Base-by-base conservation (phyloP, 2,329 filamentous ascomycete species). In the Diaporthe longicolla region DNA sequence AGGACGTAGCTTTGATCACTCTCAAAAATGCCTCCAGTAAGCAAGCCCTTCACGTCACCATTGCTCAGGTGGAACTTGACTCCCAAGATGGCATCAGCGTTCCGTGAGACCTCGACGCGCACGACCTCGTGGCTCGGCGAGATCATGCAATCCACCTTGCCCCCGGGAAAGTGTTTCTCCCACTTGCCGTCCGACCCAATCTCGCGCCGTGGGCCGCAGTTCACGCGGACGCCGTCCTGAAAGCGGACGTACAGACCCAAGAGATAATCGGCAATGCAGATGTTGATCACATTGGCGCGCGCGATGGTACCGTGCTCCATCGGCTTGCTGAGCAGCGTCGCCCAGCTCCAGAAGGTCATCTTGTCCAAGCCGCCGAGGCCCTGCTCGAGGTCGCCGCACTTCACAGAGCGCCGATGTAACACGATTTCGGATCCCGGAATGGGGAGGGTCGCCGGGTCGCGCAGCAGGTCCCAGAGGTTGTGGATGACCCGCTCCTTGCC, bases 281-380 rank as follows among this genome's bases (percentile, higher is more conserved):
- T 35, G 26, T 65, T n/a, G 26, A 65, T 10, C 19, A 50, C 15
- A 8, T 50, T 65, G 26, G 26, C 59, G 6, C 26, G 26, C 4
- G 21, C 40, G 19, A 65, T 48, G 17, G 59, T 65, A 17, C 59
- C 59, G 26, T 65, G 59, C 43, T 15, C 24, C 59, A 65, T 65
- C 0, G 4, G 59, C 59, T 50, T 65, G 59, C 13, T 65, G 19
- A 65, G 59, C 26, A 65, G 59, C 40, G 40, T 48, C 4, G 59
- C 59, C 59, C 59, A 48, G 40, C 40, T 19, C 40, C 59, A 65
- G 43, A 50, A 17, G 17, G 17, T n/a, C 59, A 9, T 17, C 2
- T 10, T 2, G 5, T 35, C 2, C 40, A 65, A 17, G 40, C 5
- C 10, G 4, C n/a, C 19, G 26, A 35, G 10, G 43, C 59, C 43